These are phyloP conservation scores for Lepiota brunneoincarnata DNA, from an alignment of 768 basidiomycete species.

Conservation along the genomic window DNA sequence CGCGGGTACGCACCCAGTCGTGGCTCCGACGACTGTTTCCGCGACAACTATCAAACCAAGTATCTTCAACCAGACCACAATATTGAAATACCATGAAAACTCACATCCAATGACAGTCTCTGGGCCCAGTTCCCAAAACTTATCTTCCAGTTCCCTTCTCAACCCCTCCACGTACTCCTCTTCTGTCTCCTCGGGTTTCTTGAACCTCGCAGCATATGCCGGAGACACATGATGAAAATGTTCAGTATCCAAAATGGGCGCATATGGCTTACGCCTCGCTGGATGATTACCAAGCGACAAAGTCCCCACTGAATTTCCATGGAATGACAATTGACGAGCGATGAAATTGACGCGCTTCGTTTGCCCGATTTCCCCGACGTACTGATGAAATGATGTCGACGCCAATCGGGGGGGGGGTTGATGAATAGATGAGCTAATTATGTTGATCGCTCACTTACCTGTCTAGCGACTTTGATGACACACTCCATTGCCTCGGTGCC, in stretches of 20 bases:
- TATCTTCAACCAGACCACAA: neutral
- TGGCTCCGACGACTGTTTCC: slow-evolving; percentile 86
- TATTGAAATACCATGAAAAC: slow-evolving; percentile 22
- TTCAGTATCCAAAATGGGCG: slow-evolving; percentile 55
- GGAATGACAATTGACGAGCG: slow-evolving; percentile 74
- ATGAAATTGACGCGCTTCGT: slow-evolving; percentile 75
- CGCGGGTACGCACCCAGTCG: slow-evolving; percentile 71
- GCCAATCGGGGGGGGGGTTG: neutral
- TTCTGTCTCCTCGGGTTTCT: slow-evolving; percentile 65
- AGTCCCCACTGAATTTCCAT: slow-evolving; percentile 79
- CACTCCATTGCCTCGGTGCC: slow-evolving; percentile 90
- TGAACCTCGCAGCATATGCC: slow-evolving; percentile 81
- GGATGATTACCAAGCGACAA: slow-evolving; percentile 70
- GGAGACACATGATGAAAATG: slow-evolving; percentile 87
- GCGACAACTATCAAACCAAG: slow-evolving; percentile 57
- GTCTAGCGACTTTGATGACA: slow-evolving; percentile 78
- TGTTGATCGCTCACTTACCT: slow-evolving; percentile 45
- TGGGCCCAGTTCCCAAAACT: slow-evolving; percentile 79
- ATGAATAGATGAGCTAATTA: neutral
- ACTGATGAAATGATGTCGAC: slow-evolving; percentile 35
- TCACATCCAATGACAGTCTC: slow-evolving; percentile 80
- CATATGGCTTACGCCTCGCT: slow-evolving; percentile 65
- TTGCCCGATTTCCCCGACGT: slow-evolving; percentile 69
- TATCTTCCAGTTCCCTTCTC: slow-evolving; percentile 78
- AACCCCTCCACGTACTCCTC: slow-evolving; percentile 79